Evolutionary conservation across 2,329 filamentous ascomycete genomes (phyloP).

Genomic region (Calonectria henricotiae): DNA sequence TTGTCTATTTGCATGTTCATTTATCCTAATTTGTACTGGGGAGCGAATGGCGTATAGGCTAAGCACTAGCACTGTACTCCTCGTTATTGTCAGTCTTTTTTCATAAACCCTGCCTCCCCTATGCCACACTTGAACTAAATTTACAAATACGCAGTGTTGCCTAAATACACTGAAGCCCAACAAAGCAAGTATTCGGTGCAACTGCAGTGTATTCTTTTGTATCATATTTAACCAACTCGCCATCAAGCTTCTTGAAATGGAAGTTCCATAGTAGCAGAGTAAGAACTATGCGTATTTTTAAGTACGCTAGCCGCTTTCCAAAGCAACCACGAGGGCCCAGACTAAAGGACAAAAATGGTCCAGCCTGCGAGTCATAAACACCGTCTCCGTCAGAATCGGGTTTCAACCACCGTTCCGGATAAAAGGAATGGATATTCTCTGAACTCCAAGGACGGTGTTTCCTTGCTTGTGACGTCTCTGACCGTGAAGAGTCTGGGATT

Average conservation of each 20-base stretch:
- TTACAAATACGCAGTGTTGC: no score
- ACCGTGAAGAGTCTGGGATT: slow-evolving; percentile 13
- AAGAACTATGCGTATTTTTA: neutral
- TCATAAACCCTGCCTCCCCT: no score
- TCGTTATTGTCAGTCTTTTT: no score
- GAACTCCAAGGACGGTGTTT: neutral
- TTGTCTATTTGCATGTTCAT: no score
- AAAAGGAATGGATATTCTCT: slow-evolving; percentile 28
- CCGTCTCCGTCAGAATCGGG: neutral
- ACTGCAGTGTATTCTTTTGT: neutral
- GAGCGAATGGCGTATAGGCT: no score
- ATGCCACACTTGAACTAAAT: no score
- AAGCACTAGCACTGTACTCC: no score
- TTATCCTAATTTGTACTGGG: no score
- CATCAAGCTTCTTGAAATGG: neutral
- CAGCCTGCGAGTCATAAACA: slow-evolving; percentile 1
- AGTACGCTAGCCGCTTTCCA: neutral
- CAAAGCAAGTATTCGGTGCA: neutral
- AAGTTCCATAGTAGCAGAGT: neutral
- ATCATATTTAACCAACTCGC: neutral
- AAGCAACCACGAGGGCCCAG: neutral
- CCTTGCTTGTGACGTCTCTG: neutral
- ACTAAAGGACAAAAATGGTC: slow-evolving; percentile 1
- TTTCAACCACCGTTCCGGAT: slow-evolving; percentile 42
- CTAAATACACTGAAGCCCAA: neutral